A percentile compares a stretch with the other conserved stretches of the same genome.
Conservation (phyloP, 768 basidiomycete genomes). For the Rhizopogon rudus region DNA sequence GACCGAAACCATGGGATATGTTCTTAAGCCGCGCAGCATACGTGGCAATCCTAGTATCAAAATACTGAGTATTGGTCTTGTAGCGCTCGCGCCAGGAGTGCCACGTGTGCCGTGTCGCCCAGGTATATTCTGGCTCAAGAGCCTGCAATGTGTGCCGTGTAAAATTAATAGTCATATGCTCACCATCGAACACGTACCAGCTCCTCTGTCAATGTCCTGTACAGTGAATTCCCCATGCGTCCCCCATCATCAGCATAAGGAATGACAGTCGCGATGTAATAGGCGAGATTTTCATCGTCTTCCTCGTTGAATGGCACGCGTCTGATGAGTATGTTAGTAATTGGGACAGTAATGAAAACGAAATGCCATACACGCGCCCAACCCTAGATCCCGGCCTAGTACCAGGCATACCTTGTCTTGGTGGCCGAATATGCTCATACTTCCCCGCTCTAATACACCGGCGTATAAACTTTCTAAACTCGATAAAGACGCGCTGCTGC, state of each 20-base stretch:
- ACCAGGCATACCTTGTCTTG: constrained; percentile 20
- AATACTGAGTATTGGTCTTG: constrained; percentile 33
- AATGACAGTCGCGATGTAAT: constrained; percentile 45
- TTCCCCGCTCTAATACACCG: constrained; percentile 10
- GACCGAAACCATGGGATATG: constrained; percentile 16
- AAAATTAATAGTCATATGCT: not conserved
- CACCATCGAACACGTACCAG: constrained; percentile 35
- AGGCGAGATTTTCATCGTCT: constrained; percentile 38
- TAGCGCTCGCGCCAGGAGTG: constrained; percentile 64
- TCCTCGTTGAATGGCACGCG: constrained; percentile 30
- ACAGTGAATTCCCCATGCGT: constrained; percentile 44
- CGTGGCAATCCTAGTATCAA: constrained; percentile 37
- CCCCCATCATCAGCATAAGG: constrained; percentile 31
- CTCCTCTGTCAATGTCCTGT: constrained; percentile 34
- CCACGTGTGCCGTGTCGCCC: constrained; percentile 44
- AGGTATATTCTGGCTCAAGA: constrained; percentile 34
- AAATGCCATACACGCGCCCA: constrained; percentile 3
- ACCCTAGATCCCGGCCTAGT: not conserved
- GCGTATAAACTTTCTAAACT: constrained; percentile 21
- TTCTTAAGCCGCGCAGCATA: constrained; percentile 17
- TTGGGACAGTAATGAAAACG: not conserved
- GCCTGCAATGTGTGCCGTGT: constrained; percentile 6
- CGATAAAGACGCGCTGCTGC: constrained; percentile 16
- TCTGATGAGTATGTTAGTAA: constrained; percentile 5
- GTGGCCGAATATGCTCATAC: constrained; percentile 10